Evolutionary conservation across 2,329 filamentous ascomycete genomes (phyloP), one percentile per base, ranked within the genome.

Genomic region (Metarhizium humberi): DNA sequence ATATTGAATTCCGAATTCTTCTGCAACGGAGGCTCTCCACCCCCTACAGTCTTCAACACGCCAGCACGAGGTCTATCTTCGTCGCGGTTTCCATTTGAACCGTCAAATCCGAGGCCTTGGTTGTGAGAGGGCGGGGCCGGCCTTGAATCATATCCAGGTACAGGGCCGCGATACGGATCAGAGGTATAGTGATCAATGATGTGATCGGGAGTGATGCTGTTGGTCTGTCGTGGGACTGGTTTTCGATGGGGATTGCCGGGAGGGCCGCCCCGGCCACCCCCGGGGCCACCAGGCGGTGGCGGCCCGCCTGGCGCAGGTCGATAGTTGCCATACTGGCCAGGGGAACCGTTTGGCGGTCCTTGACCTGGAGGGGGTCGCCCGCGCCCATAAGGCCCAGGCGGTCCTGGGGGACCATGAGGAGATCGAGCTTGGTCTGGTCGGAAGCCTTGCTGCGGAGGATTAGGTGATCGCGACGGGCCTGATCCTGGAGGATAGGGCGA

Each of bases 31-130:
- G 63, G 63, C 1, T 74, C 71, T 3, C 65, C 63, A n/a, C 75
- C 75, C 4, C 90, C 91, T 11, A 92, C 85, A 1, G 87, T 90
- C 67, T 87, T 91, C 66, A 92, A 75, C 6, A 92, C 84, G 51
- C 92, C 92, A 59, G 88, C 87, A 59, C 92, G 81, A 16, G 88
- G 87, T 56, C 80, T 81, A 55, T 90, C 85, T 8, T 49, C 52
- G 29, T 51, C 49, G 5, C 81, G 80, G 7, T 85, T 86, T 11
- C 36, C 51, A 25, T 55, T 50, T 34, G 50, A 82, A 83, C 38
- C 85, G 56, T 88, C 86, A 57, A 81, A 78, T 46, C 53, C 57
- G 6, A 61, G 61, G 11, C 61, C 60, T 38, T 64, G 61, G n/a
- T 62, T 60, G 16, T 63, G 62, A 13, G 61, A 61, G 4, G 57